A percentile compares a stretch with the other conserved stretches of the same genome.
These are phyloP conservation scores for Cadophora luteo-olivacea DNA, from an alignment of 2,329 filamentous ascomycete genomes.

Conservation along the genomic window DNA sequence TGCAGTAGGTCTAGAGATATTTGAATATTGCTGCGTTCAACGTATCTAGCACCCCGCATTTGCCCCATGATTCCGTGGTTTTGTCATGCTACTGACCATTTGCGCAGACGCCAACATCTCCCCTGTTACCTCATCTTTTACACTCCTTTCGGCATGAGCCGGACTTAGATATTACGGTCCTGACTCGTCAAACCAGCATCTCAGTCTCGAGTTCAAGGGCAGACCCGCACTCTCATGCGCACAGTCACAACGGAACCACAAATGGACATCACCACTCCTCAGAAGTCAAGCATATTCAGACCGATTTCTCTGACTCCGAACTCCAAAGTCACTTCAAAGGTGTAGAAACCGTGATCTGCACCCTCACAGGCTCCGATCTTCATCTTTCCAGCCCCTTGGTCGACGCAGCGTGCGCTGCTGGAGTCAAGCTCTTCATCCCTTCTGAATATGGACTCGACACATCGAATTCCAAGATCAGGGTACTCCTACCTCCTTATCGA, in stretches of 20 bases:
- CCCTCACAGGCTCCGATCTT: conserved; percentile 28
- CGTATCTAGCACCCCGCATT: neutral
- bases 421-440: conserved; percentile 26
- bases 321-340: conserved; percentile 8
- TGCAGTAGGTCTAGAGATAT: conserved; percentile 21
- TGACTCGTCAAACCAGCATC: conserved; percentile 28
- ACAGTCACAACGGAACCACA: conserved; percentile 3
- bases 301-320: conserved; percentile 16
- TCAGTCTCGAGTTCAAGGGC: neutral
- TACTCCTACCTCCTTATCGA: conserved; percentile 26
- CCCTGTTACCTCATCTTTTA: conserved; percentile 27
- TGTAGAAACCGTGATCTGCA: conserved; percentile 21
- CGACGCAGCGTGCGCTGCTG: conserved; percentile 7
- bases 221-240: conserved; percentile 16
- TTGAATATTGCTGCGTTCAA: neutral
- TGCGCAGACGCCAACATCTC: conserved; percentile 30
- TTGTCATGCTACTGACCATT: neutral
- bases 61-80: too few relatives aligned
- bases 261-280: conserved; percentile 3
- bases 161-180: conserved; percentile 16
- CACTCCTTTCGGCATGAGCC: conserved; percentile 25
- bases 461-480: conserved; percentile 19
- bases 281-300: conserved; percentile 25
- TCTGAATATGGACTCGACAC: conserved; percentile 31
- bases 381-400: conserved; percentile 23